These are phyloP conservation scores for Colletotrichum truncatum DNA, from an alignment of 2,329 filamentous ascomycete genomes.

Conservation along the genomic window DNA sequence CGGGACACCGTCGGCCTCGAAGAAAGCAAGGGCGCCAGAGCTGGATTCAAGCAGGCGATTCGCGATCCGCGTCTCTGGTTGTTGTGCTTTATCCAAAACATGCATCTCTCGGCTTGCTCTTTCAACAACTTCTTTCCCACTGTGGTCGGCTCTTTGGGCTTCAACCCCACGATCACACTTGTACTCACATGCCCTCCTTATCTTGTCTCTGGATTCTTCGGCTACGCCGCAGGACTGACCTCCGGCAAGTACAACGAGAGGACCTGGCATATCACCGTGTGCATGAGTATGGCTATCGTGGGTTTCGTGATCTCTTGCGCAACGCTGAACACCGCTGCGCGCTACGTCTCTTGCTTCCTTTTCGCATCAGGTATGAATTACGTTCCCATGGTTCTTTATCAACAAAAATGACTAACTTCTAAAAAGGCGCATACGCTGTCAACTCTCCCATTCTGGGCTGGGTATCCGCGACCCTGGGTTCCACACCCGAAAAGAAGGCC, in stretches of 20 bases:
- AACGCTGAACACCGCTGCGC: conserved; percentile 40
- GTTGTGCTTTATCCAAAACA: conserved; percentile 39
- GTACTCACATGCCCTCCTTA: conserved; percentile 59
- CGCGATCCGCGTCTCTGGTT: conserved; percentile 40
- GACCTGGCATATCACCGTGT: conserved; percentile 49
- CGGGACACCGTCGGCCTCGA: conserved; percentile 38
- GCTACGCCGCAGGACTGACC: conserved; percentile 50
- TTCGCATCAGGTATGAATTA: conserved; percentile 40
- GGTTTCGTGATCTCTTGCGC: conserved; percentile 47
- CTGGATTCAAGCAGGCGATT: conserved; percentile 35
- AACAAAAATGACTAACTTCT: not conserved
- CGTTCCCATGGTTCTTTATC: not conserved
- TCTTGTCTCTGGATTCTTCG: conserved; percentile 51
- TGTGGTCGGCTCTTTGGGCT: conserved; percentile 43
- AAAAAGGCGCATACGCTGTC: conserved; percentile 44
- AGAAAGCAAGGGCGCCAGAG: conserved; percentile 49
- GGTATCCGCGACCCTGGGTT: conserved; percentile 50
- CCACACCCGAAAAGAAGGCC: conserved; percentile 55
- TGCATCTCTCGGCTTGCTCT: conserved; percentile 36
- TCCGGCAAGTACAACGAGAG: conserved; percentile 53
- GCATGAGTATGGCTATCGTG: conserved; percentile 47
- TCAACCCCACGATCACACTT: conserved; percentile 48
- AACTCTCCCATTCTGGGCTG: conserved; percentile 47
- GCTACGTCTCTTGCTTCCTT: conserved; percentile 45
- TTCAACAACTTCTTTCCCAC: conserved; percentile 42